phyloP scores from a whole-genome alignment of 106 monocot species.

The Posidonia australis region DNA sequence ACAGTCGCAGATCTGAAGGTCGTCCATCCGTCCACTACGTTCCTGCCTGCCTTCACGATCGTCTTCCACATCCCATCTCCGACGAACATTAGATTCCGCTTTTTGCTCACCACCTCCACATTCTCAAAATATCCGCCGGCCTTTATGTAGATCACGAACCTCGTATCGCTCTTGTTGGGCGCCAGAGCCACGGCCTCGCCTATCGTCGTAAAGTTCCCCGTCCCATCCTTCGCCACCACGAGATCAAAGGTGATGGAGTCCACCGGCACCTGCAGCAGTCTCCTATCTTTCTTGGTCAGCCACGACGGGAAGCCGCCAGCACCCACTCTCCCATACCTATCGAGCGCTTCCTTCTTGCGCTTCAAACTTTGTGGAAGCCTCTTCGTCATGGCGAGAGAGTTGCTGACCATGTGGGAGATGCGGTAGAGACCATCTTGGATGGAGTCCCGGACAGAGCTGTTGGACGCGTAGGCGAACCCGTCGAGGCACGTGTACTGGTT shows the following conservation, averaged over 20 bases:
- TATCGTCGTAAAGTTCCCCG: conserved; percentile 60
- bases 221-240: conserved; percentile 74
- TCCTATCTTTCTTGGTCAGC: conserved; percentile 29
- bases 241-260: conserved; percentile 13
- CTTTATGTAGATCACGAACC: conserved; percentile 88
- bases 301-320: conserved; percentile 38
- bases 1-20: conserved; percentile 84
- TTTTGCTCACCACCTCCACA: conserved; percentile 57
- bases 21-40: conserved; percentile 72
- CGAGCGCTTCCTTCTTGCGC: conserved; percentile 16
- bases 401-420: conserved; percentile 52
- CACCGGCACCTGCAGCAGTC: conserved; percentile 30
- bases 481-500: conserved; percentile 77
- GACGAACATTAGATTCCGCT: conserved; percentile 65
- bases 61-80: conserved; percentile 88
- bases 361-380: conserved; percentile 25
- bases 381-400: conserved; percentile 69
- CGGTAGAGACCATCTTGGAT: conserved; percentile 29
- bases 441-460: conserved; percentile 15
- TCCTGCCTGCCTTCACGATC: conserved; percentile 63
- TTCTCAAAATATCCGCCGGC: conserved; percentile 76
- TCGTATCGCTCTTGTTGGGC: conserved; percentile 30
- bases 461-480: conserved; percentile 16
- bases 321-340: conserved; percentile 36
- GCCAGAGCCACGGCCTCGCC: conserved; percentile 59